Percentiles rank a stretch among this genome's conserved stretches.
Conservation (phyloP, 371 early-diverging fungal species). For the Actinomortierella ambigua region DNA sequence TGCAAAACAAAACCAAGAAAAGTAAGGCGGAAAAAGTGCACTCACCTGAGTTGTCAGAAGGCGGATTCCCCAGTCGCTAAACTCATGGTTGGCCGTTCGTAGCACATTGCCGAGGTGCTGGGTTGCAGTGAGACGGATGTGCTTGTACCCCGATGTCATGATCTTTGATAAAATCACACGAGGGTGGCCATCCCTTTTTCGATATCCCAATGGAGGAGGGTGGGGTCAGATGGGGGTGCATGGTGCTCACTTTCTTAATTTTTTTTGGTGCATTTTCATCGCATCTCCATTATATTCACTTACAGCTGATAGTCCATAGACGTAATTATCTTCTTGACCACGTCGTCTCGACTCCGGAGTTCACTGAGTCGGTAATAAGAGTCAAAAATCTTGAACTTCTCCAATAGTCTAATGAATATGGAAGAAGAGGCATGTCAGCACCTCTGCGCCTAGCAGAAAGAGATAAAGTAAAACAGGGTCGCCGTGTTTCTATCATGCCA, state of each 20-base stretch:
- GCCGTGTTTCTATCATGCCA: no score
- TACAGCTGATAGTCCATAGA: slow-evolving; percentile 77
- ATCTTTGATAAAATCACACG: slow-evolving; percentile 82
- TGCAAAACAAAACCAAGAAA: background rate
- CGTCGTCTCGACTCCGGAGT: slow-evolving; percentile 79
- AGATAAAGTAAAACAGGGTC: no score
- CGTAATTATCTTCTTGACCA: slow-evolving; percentile 77
- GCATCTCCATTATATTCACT: no score
- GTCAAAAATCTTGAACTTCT: slow-evolving; percentile 81
- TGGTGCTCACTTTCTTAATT: no score
- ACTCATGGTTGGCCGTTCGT: slow-evolving; percentile 62
- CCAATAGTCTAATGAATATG: slow-evolving; percentile 51
- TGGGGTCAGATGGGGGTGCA: no score
- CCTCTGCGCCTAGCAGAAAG: background rate
- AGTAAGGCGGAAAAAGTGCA: background rate
- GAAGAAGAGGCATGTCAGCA: no score
- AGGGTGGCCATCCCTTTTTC: slow-evolving; percentile 77
- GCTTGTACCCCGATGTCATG: slow-evolving; percentile 82
- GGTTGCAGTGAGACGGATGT: slow-evolving; percentile 81
- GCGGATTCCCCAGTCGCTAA: slow-evolving; percentile 79
- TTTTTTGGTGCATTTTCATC: no score
- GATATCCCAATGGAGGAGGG: background rate
- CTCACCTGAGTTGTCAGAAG: slow-evolving; percentile 73
- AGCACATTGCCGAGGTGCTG: slow-evolving; percentile 70
- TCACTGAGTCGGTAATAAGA: slow-evolving; percentile 83